A percentile compares a stretch with the other conserved stretches of the same genome.
Conservation (phyloP, 1,284 basidiomycete species). For the Ceratorhiza oryzae-sativae region DNA sequence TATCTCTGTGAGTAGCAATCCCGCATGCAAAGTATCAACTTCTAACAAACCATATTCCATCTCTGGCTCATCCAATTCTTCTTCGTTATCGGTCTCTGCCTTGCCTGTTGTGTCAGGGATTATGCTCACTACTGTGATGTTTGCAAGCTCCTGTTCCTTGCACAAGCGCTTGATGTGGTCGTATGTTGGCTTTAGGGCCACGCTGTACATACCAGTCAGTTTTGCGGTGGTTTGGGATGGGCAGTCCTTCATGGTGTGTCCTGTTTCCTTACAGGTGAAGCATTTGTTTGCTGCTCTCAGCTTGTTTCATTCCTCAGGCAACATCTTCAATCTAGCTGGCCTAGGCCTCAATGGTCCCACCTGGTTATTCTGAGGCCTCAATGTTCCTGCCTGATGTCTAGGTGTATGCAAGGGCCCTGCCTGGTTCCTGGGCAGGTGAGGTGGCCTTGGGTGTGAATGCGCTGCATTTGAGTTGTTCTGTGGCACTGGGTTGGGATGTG, state of each 20-base stretch:
- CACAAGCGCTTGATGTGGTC: neutral
- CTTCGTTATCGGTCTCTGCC: neutral
- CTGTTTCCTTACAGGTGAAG: slow-evolving; percentile 33
- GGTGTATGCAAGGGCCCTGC: neutral
- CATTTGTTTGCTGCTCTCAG: slow-evolving; percentile 38
- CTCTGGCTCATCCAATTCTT: too few relatives aligned
- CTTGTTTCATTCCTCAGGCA: slow-evolving; percentile 8
- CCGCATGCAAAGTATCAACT: neutral
- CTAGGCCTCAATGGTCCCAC: too few relatives aligned
- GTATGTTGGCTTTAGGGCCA: neutral
- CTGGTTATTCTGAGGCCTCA: neutral
- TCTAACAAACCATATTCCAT: neutral
- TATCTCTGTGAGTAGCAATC: neutral
- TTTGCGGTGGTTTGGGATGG: slow-evolving; percentile 10
- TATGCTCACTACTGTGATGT: neutral
- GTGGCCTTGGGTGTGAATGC: neutral
- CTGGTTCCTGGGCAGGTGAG: neutral
- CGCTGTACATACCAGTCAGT: neutral
- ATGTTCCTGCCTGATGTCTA: neutral
- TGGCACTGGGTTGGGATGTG: too few relatives aligned
- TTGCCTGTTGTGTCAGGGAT: neutral
- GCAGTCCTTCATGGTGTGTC: slow-evolving; percentile 37
- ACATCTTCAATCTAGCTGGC: neutral
- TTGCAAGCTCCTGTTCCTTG: neutral
- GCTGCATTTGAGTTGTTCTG: neutral